A percentile compares a stretch with the other conserved stretches of the same genome.
Evolutionary conservation across 371 early-diverging fungal genomes (phyloP).

Genomic region (Batkoa obscura): DNA sequence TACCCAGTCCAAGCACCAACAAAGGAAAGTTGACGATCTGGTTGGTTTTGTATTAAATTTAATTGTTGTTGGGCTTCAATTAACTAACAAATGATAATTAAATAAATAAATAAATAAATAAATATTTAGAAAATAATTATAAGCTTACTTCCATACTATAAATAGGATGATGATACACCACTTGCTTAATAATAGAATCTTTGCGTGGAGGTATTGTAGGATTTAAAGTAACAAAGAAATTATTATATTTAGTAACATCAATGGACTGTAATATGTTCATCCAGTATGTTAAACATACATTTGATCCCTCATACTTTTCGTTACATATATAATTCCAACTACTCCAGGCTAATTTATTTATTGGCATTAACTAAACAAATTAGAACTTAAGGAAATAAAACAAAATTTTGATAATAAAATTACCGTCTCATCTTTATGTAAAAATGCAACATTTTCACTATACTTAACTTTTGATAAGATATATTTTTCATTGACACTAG

Average conservation of each 20-base stretch:
- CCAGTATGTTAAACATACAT: slow-evolving; percentile 33
- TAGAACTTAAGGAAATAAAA: slow-evolving; percentile 3
- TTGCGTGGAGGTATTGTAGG: slow-evolving; percentile 23
- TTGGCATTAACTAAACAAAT: slow-evolving; percentile 31
- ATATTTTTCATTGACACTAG: slow-evolving; percentile 20
- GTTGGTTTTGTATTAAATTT: slow-evolving; percentile 10
- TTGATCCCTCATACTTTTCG: background rate
- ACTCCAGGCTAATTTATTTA: slow-evolving; percentile 19
- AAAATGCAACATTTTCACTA: slow-evolving; percentile 21
- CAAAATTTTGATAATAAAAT: background rate
- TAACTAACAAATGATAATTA: no score
- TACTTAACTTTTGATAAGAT: slow-evolving; percentile 21
- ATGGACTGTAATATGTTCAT: slow-evolving; percentile 37
- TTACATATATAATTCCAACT: slow-evolving; percentile 31
- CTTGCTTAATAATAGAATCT: slow-evolving; percentile 16
- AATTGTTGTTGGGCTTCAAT: slow-evolving; percentile 9
- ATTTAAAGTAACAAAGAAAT: slow-evolving; percentile 34
- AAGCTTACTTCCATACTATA: slow-evolving; percentile 9
- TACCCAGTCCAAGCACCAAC: slow-evolving; percentile 41
- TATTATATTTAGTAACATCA: slow-evolving; percentile 16
- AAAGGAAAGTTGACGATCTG: slow-evolving; percentile 11
- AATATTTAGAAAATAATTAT: background rate
- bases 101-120: background rate
- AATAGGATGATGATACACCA: slow-evolving; percentile 26
- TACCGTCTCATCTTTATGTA: slow-evolving; percentile 18